Base-by-base conservation (phyloP, 768 basidiomycete species). In the Suillus clintonianus region DNA sequence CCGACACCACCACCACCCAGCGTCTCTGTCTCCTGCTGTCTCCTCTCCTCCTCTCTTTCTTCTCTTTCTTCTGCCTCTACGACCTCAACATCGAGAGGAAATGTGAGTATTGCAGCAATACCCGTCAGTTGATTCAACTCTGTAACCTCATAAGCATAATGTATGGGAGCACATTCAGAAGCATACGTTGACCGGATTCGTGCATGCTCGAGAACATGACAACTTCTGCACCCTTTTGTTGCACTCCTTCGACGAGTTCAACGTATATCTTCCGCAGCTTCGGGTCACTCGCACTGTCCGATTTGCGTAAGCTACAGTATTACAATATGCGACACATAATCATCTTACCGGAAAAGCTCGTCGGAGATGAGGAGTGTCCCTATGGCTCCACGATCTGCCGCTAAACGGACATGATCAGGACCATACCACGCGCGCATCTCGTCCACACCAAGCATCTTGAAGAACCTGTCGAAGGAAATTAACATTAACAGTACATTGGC, bases 181-280 rank as follows among this genome's bases (percentile, higher is more conserved):
- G 80, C 92, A 71, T 72, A 97, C 95, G 96, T 83, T 98, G 95
- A 15, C 97, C 97, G 24, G 93, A 94, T 78, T 99, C 97, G 73
- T 99, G 97, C 97, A 99, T 99, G 71, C 95, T 98, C 5, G 97
- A 99, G 77, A 99, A 99, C 67, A 98, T 95, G 22, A 98, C 82
- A 6, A 95, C 95, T 72, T 99, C 96, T 30, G 89, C 97, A 30
- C 95, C 94, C 67, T 91, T 93, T 53, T 87, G 83, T 68, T 90
- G 88, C 17, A 98, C 95, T 41, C 86, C 87, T 76, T 99, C 97
- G 1, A 97, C 95, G 41, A 99, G 81, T 53, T 78, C 80, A 37
- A 99, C 96, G 69, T 92, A 99, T 72, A 84, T 87, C 73, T 90
- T 97, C 56, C 97, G 82, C 58, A 85, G 83, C 22, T 75, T 77